Percentiles rank a stretch among this genome's conserved stretches.
Conservation (phyloP, 345 rosid genomes). For the Fremontodendron californicum region DNA sequence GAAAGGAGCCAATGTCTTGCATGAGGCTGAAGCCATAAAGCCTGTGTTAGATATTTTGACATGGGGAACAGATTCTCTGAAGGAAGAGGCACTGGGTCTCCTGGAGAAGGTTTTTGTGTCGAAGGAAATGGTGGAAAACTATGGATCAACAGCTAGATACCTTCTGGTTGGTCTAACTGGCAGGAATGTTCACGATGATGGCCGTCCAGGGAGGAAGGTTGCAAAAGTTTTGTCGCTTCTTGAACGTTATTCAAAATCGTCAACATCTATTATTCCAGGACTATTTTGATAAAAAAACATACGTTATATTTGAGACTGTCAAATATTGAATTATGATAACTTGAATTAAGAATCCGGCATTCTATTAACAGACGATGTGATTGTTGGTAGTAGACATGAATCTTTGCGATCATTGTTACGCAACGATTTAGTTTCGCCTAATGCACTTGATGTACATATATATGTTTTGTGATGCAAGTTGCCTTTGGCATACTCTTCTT, state of each 20-base stretch:
- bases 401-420: not conserved
- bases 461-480: not conserved
- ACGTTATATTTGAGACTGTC: too few species aligned
- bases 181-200: constrained; percentile 32
- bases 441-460: not conserved
- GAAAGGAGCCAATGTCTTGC: constrained; percentile 44
- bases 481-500: not conserved
- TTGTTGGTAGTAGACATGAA: not conserved
- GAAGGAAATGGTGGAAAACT: constrained; percentile 47
- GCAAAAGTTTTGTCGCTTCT: constrained; percentile 38
- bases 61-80: constrained; percentile 58
- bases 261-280: constrained; percentile 49
- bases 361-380: too few species aligned
- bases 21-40: constrained; percentile 46
- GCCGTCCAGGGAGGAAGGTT: constrained; percentile 40
- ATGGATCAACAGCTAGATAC: constrained; percentile 43
- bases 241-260: constrained; percentile 55
- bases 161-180: constrained; percentile 40
- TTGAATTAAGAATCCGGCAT: too few species aligned
- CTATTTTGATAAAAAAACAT: constrained; percentile 24
- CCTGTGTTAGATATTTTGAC: constrained; percentile 38
- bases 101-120: constrained; percentile 49
- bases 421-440: not conserved
- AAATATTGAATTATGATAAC: too few species aligned
- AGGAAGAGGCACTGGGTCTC: constrained; percentile 47